Conservation (phyloP, 805 yeast species). For the Candida qinlingensis region DNA sequence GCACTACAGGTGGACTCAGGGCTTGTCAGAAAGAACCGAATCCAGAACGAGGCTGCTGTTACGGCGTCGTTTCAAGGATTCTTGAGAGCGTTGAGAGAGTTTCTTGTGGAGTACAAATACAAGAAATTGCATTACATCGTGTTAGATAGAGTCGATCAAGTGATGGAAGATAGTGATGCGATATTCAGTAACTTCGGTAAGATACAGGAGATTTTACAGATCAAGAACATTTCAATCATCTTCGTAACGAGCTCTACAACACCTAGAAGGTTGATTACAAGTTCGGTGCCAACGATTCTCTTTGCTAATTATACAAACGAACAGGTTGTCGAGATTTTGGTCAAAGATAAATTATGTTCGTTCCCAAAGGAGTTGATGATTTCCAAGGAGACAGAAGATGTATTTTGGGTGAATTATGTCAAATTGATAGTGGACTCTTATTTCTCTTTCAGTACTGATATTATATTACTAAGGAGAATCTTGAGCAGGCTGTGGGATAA, state of each 20-base stretch:
- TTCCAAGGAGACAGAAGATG: background rate
- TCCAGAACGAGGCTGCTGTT: slow-evolving; percentile 8
- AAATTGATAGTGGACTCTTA: slow-evolving; percentile 22
- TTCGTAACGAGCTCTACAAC: slow-evolving; percentile 13
- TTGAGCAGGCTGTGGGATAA: slow-evolving; percentile 19
- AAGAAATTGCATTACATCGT: slow-evolving; percentile 19
- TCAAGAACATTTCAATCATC: slow-evolving; percentile 16
- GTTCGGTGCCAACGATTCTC: slow-evolving; percentile 14
- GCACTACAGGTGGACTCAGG: slow-evolving; percentile 13
- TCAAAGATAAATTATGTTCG: background rate
- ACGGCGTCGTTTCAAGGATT: slow-evolving; percentile 21
- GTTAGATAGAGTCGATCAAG: slow-evolving; percentile 21
- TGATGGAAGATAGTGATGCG: slow-evolving; percentile 19
- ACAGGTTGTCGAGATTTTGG: slow-evolving; percentile 11
- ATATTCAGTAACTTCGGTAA: slow-evolving; percentile 15
- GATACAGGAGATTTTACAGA: slow-evolving; percentile 15
- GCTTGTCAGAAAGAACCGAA: background rate
- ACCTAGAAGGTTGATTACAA: slow-evolving; percentile 17
- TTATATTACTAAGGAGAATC: slow-evolving; percentile 14
- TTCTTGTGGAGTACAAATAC: slow-evolving; percentile 8
- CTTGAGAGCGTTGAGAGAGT: slow-evolving; percentile 11
- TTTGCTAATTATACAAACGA: slow-evolving; percentile 17
- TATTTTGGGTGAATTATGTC: slow-evolving; percentile 22
- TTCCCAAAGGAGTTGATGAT: slow-evolving; percentile 11
- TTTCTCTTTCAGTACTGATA: slow-evolving; percentile 19